Base-by-base conservation (phyloP, 1,284 basidiomycete genomes). In the Ustilago sp. region DNA sequence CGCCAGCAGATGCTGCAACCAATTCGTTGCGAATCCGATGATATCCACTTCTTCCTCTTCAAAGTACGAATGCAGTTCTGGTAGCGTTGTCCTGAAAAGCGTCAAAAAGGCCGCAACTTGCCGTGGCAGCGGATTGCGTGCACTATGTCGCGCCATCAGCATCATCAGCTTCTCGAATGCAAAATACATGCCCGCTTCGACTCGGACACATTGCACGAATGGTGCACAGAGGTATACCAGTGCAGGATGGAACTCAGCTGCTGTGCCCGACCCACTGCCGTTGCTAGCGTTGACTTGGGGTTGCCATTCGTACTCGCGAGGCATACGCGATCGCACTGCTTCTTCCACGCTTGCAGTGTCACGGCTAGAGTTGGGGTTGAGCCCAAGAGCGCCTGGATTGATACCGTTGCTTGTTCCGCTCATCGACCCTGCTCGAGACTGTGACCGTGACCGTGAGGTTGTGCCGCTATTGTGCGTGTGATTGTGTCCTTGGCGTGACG, bases 141-240 rank as follows among this genome's bases (percentile, higher is more conserved):
- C 59, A 50, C 80, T 70, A 64, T 83, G 80, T 8, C 68, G 62
- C 41, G 81, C 77, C 54, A 81, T 79, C 51, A 84, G 76, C 28
- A 38, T 64, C 85, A 86, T 85, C 2, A 86, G 76, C 35, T 67
- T 72, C 47, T 86, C 84, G 63, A 86, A 86, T 7, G 83, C 83
- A 68, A 86, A 86, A 74, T 82, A 86, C 79, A 86, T 85, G 28
- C 85, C 85, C 13, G 86, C 83, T 58, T 86, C 86, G 1, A 82
- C 84, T 3, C 81, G 75, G 0, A 86, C 76, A 50, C 83, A 86
- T 57, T 84, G 80, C 4, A 86, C 85, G 50, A 86, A 86, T 13
- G 85, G 83, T 9, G 82, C 81, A 45, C 84, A 85, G 2, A 85
- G 80, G 59, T 82, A 82, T 11, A 85, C 80, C n/a, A 85, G 65